Evolutionary conservation across 2,329 filamentous ascomycete genomes (phyloP).

Genomic region (Cordyceps javanica): DNA sequence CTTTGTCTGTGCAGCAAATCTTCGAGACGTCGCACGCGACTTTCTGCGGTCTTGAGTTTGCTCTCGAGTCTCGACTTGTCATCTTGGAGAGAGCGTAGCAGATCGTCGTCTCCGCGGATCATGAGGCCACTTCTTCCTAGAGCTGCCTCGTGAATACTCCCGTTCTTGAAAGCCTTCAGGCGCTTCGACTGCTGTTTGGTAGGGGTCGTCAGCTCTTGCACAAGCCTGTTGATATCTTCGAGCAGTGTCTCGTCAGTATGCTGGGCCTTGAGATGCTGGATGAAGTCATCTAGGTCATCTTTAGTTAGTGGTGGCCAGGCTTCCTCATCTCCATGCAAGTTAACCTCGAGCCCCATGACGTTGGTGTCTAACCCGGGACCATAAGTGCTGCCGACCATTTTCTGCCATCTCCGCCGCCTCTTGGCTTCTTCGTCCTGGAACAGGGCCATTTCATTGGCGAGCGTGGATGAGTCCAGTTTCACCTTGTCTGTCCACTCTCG

Average conservation of each 20-base stretch:
- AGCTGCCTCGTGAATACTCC: conserved; percentile 85
- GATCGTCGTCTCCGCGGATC: conserved; percentile 80
- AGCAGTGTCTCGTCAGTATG: conserved; percentile 61
- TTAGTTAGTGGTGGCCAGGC: conserved; percentile 74
- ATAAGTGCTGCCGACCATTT: conserved; percentile 70
- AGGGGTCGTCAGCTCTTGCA: conserved; percentile 73
- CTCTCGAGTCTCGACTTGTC: conserved; percentile 72
- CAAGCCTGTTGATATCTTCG: conserved; percentile 66
- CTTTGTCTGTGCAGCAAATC: conserved; percentile 84
- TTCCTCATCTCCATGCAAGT: conserved; percentile 70
- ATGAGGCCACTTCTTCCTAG: conserved; percentile 82
- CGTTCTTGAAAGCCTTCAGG: conserved; percentile 92
- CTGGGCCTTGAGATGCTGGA: conserved; percentile 58
- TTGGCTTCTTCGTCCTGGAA: conserved; percentile 92
- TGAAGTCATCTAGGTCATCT: conserved; percentile 69
- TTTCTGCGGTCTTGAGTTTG: conserved; percentile 76
- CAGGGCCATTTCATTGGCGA: conserved; percentile 87
- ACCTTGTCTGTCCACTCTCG: conserved; percentile 92
- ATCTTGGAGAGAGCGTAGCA: conserved; percentile 69
- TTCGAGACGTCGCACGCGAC: conserved; percentile 83
- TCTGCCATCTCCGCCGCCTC: conserved; percentile 83
- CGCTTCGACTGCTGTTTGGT: conserved; percentile 82
- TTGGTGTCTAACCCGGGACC: conserved; percentile 62
- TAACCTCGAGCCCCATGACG: conserved; percentile 76
- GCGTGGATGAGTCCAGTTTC: conserved; percentile 73